Percentiles rank a stretch among this genome's conserved stretches.
Evolutionary conservation across 441 rosid genomes (phyloP).

Genomic region (Mallotus repandus): DNA sequence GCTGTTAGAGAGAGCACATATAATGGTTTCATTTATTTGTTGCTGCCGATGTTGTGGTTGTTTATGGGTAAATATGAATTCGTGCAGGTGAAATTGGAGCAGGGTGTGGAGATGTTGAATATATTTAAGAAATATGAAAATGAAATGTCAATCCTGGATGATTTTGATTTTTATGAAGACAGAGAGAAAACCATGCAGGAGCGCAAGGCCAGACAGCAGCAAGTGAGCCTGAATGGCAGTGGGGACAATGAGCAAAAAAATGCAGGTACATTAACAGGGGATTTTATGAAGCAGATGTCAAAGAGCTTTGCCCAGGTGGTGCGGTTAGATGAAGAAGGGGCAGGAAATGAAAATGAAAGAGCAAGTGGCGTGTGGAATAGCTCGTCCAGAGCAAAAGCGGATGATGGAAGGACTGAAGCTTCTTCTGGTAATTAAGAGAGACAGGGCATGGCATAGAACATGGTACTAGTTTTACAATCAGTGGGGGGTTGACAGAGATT

Average conservation of each 20-base stretch:
- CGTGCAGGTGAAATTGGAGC: slow-evolving; percentile 65
- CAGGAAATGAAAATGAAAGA: slow-evolving; percentile 23
- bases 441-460: background rate
- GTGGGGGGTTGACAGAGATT: too few relatives aligned
- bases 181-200: slow-evolving; percentile 55
- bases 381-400: slow-evolving; percentile 29
- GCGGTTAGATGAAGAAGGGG: slow-evolving; percentile 32
- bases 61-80: too few relatives aligned
- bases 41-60: too few relatives aligned
- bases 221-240: too few relatives aligned
- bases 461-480: too few relatives aligned
- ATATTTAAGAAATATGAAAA: slow-evolving; percentile 64
- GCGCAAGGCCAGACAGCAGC: slow-evolving; percentile 47
- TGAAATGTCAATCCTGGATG: slow-evolving; percentile 60
- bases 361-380: slow-evolving; percentile 28
- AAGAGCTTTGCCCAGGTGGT: slow-evolving; percentile 45
- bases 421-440: slow-evolving; percentile 28
- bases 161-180: slow-evolving; percentile 69
- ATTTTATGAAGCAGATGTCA: slow-evolving; percentile 43
- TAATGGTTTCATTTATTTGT: too few relatives aligned
- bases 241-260: too few relatives aligned
- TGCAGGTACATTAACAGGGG: background rate
- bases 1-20: too few relatives aligned
- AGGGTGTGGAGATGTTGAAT: slow-evolving; percentile 71
- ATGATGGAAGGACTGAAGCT: slow-evolving; percentile 30